phyloP scores from a whole-genome alignment of 345 rosid species.

The Brassica carinata region DNA sequence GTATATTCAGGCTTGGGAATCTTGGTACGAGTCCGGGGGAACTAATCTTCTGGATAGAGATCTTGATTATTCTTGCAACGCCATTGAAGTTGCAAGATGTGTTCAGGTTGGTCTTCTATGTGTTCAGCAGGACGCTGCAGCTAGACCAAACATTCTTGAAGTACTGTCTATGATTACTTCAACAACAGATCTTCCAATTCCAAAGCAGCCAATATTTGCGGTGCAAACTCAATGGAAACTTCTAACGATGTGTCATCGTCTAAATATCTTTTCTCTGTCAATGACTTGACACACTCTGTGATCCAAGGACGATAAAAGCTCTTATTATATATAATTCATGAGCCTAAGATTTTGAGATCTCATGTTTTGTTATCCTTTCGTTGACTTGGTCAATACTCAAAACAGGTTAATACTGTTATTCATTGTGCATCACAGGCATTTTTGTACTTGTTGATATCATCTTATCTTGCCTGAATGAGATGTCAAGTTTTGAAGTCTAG shows the following conservation, averaged over 20 bases:
- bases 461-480: not conserved
- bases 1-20: constrained; percentile 31
- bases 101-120: constrained; percentile 36
- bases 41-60: constrained; percentile 22
- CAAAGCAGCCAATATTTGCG: constrained; percentile 36
- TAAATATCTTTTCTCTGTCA: constrained; percentile 13
- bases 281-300: constrained; percentile 31
- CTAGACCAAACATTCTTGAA: constrained; percentile 33
- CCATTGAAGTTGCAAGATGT: constrained; percentile 32
- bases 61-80: constrained; percentile 20
- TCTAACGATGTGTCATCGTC: not conserved
- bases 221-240: not conserved
- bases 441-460: not conserved
- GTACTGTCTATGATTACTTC: constrained; percentile 31
- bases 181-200: constrained; percentile 30
- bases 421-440: not conserved
- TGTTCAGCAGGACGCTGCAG: constrained; percentile 32
- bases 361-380: not conserved
- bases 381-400: constrained; percentile 13
- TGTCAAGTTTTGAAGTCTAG: constrained; percentile 23
- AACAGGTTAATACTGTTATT: not conserved
- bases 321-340: not conserved
- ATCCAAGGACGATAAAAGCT: constrained; percentile 29
- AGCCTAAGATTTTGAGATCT: not conserved
- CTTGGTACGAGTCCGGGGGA: constrained; percentile 35